Evolutionary conservation across 352 stramenopile species (phyloP), one percentile per base, ranked within the genome.

Genomic region (Blastocystis sp.): DNA sequence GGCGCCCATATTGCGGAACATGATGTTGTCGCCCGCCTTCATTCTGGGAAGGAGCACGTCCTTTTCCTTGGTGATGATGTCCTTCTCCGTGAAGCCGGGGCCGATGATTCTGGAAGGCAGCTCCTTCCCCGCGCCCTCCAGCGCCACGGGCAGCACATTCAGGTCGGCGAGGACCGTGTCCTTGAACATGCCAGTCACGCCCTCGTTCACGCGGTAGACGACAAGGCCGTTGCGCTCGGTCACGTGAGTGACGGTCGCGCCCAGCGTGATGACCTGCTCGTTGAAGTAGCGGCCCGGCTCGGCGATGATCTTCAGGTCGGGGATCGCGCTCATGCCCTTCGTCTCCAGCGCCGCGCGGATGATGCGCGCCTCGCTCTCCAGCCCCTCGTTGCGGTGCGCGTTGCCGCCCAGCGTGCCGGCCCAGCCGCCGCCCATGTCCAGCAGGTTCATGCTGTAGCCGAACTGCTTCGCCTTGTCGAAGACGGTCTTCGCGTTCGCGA

Each of bases 201-300:
- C 78, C 67, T 88, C 78, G 56, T 79, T 79, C 45, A 88, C 52
- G 14, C 48, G 41, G n/a, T 88, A 88, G 17, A 88, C 40, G 2
- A 23, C 14, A 28, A 17, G 34, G 40, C n/a, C 53, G 21, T 41
- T 48, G 4, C 56, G 52, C 48, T 60, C 34, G 34, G 52, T 59
- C 14, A 88, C 78, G 4, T 60, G 19, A 17, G 45, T 28, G 21
- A 88, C 48, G n/a, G 62, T 45, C 28, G 43, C 62, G 4, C 21
- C 59, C 19, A 88, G 14, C 21, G 2, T 79, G 11, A 88, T 78
- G 17, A 61, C 66, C 5, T 62, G 60, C 28, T 88, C 62, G 45
- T 88, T 88, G 60, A 88, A 88, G 45, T 88, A 88, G 60, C 78
- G 78, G 5, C 78, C 78, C 28, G 78, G 78, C 34, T 88, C 78